Conservation (phyloP, 148 eudicot species). For the Dysphania ambrosioides region DNA sequence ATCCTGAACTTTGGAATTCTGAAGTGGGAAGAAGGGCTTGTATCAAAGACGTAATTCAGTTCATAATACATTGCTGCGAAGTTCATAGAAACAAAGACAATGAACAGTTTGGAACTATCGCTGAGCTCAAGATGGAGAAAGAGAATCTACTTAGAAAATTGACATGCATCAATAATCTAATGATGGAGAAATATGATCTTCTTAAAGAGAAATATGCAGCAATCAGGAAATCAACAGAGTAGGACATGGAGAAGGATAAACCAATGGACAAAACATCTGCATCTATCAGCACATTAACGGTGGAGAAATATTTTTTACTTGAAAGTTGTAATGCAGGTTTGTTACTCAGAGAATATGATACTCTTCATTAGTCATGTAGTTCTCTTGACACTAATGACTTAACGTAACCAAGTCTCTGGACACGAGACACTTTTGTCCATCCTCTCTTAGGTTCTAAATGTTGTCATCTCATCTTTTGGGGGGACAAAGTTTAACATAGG, state of each 20-base stretch:
- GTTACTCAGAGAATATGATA: not conserved
- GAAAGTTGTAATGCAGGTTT: conserved; percentile 16
- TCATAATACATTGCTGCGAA: conserved; percentile 11
- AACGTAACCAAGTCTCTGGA: not conserved
- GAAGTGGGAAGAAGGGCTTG: conserved; percentile 19
- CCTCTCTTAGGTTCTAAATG: too few species aligned
- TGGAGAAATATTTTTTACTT: too few species aligned
- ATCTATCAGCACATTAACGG: conserved; percentile 13
- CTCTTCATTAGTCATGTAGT: conserved; percentile 1
- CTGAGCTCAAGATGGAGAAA: conserved; percentile 21
- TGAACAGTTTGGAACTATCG: conserved; percentile 16
- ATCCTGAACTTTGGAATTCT: conserved; percentile 21
- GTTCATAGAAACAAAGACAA: conserved; percentile 9
- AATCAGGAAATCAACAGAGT: conserved; percentile 4
- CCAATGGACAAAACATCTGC: conserved; percentile 14
- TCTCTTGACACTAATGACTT: not conserved
- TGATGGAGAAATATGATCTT: conserved; percentile 23
- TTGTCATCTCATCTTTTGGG: not conserved
- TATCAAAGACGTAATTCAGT: conserved; percentile 20
- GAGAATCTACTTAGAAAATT: conserved; percentile 8
- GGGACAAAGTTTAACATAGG: too few species aligned
- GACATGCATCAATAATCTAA: not conserved
- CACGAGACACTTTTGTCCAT: too few species aligned
- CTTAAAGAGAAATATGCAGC: conserved; percentile 22
- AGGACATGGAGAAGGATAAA: conserved; percentile 18